Percentiles rank a stretch among this genome's conserved stretches.
These are phyloP conservation scores for Bruguiera sexangula DNA, from an alignment of 345 rosid species.

Conservation along the genomic window DNA sequence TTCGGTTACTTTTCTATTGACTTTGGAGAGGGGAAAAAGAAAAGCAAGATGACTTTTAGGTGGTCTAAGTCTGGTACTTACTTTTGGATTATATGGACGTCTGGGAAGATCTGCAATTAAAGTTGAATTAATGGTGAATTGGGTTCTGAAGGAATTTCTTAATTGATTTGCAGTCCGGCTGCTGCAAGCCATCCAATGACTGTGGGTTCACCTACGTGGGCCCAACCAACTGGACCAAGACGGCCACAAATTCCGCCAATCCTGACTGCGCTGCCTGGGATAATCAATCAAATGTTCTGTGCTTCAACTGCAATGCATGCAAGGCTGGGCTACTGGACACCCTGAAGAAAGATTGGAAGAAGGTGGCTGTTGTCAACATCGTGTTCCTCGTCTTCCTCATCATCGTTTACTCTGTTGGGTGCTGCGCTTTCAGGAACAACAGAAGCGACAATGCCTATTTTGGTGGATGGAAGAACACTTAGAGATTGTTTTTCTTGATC, in stretches of 20 bases:
- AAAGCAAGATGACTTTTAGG: constrained; percentile 15
- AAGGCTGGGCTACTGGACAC: constrained; percentile 20
- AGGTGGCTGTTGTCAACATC: constrained; percentile 9
- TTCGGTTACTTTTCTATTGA: background rate
- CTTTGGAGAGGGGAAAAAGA: background rate
- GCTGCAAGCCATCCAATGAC: constrained; percentile 81
- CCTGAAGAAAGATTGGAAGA: constrained; percentile 19
- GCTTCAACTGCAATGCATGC: constrained; percentile 24
- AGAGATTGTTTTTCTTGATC: background rate
- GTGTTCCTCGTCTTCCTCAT: constrained; percentile 15
- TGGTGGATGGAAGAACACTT: constrained; percentile 1
- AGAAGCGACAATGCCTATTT: constrained; percentile 1
- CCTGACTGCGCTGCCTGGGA: constrained; percentile 13
- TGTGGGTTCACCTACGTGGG: constrained; percentile 53
- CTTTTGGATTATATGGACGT: background rate
- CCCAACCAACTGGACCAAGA: constrained; percentile 59
- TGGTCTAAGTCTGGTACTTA: background rate
- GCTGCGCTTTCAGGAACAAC: constrained; percentile 21
- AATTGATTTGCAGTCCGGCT: constrained; percentile 62
- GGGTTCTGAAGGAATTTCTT: constrained; percentile 10
- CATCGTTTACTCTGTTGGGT: constrained; percentile 18
- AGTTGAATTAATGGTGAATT: background rate
- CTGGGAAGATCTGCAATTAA: no score
- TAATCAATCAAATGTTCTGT: constrained; percentile 1
- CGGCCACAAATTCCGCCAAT: background rate